These are phyloP conservation scores for Peronospora belbahrii DNA, from an alignment of 352 stramenopile species.

Conservation along the genomic window DNA sequence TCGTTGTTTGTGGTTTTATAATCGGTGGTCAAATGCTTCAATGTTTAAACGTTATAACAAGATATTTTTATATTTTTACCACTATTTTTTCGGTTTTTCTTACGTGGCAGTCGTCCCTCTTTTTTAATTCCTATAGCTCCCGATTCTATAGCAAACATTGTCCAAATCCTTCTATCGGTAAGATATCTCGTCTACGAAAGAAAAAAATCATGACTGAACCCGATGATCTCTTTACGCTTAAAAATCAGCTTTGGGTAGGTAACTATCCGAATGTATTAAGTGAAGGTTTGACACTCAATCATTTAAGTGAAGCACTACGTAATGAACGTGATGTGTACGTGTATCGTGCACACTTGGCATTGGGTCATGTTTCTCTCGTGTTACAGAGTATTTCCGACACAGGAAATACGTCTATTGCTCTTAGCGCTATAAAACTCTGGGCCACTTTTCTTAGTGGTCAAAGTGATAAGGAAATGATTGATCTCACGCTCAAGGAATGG, in stretches of 20 bases:
- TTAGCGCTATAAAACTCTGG: constrained; percentile 83
- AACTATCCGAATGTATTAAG: constrained; percentile 93
- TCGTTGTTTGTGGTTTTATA: no score
- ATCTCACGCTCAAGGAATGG: constrained; percentile 89
- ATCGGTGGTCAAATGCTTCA: no score
- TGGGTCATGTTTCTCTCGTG: constrained; percentile 88
- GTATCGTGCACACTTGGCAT: constrained; percentile 83
- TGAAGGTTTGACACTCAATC: constrained; percentile 83
- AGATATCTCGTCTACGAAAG: no score
- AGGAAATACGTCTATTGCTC: constrained; percentile 54
- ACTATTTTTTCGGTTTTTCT: no score
- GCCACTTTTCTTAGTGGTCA: constrained; percentile 72
- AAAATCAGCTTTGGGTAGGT: constrained; percentile 95
- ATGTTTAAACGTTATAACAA: no score
- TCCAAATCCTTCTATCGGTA: no score
- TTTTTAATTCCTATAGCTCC: no score
- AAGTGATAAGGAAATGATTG: constrained; percentile 80
- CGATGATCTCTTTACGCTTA: constrained; percentile 96
- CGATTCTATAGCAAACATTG: no score
- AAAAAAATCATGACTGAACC: constrained; percentile 82
- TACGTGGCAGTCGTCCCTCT: no score
- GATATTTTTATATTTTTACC: no score
- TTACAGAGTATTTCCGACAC: constrained; percentile 76
- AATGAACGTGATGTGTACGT: constrained; percentile 93
- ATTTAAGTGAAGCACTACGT: constrained; percentile 81